Base-by-base conservation (phyloP, 2,329 filamentous ascomycete species). In the Akanthomyces lecanii region DNA sequence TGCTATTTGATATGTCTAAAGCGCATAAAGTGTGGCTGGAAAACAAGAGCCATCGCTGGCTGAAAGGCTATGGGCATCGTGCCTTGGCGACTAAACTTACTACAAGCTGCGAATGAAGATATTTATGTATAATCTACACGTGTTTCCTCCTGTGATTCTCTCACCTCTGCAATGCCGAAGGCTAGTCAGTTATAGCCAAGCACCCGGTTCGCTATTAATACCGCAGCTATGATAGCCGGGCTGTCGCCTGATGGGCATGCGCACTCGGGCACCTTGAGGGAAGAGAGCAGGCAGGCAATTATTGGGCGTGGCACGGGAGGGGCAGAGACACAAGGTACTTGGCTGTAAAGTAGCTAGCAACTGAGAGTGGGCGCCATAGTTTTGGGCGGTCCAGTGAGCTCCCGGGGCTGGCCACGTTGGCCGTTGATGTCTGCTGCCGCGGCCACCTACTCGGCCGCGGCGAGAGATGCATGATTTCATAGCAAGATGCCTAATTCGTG, bases 261-360 rank as follows among this genome's bases (percentile, higher is more conserved):
- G 57, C 18, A 42, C 57, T 44, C 14, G 47, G 57, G 23, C 40
- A 60, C 57, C 45, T 51, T 60, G 57, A 60, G 57, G 47, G 47
- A 51, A 50, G 5, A 57, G 28, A 11, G 18, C 38, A 25, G 3
- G 18, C 36, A 56, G 40, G 14, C 38, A 30, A n/a, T 12, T 21
- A 47, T 36, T 33, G 55, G 55, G 30, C 30, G 30, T 33, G 30
- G 30, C 30, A 4, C 21, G 36, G 36, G 36, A 56, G 44, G 42
- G 55, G 55, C 25, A 23, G 30, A 14, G 36, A 44, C 23, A 38
- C 14, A 21, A 40, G 55, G 55, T 58, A 58, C 57, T 18, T 52
- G 23, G 12, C 1, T 8, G 23, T 16, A 44, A 60, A 42, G 45
- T 52, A 51, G 21, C 33, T n/a, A 2, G 36, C 11, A 33, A 12